Evolutionary conservation across 2,329 filamentous ascomycete genomes (phyloP).

Genomic region (Annulohypoxylon truncatum): DNA sequence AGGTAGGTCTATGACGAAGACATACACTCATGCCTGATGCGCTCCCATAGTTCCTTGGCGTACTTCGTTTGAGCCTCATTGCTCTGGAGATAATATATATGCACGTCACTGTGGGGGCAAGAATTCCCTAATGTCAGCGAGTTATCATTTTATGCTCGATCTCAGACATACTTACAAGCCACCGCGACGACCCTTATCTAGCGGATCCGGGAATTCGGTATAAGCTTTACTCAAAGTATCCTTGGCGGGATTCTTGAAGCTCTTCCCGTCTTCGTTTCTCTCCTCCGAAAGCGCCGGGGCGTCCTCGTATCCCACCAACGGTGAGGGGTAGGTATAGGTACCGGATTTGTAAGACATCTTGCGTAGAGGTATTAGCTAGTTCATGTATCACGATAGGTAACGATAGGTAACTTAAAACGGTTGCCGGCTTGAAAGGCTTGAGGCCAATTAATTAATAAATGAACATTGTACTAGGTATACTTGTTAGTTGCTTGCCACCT

Average conservation of each 20-base stretch:
- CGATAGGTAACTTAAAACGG: neutral
- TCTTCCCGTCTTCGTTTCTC: slow-evolving; percentile 79
- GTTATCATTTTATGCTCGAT: neutral
- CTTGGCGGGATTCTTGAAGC: slow-evolving; percentile 71
- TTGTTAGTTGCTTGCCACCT: neutral
- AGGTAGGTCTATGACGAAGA: slow-evolving; percentile 9
- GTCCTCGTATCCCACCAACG: slow-evolving; percentile 67
- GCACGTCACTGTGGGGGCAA: slow-evolving; percentile 71
- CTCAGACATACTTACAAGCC: slow-evolving; percentile 70
- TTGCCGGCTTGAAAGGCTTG: neutral
- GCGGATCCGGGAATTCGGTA: slow-evolving; percentile 72
- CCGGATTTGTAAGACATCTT: slow-evolving; percentile 52
- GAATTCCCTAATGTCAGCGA: neutral
- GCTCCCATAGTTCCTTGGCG: slow-evolving; percentile 78
- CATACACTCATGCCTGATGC: slow-evolving; percentile 83
- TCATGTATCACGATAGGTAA: neutral
- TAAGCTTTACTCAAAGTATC: slow-evolving; percentile 74
- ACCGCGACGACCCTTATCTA: slow-evolving; percentile 73
- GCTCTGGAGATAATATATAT: slow-evolving; percentile 82
- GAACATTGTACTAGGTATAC: neutral
- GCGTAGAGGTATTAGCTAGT: slow-evolving; percentile 25
- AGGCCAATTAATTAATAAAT: neutral
- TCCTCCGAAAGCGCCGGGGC: slow-evolving; percentile 68
- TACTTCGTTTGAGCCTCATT: slow-evolving; percentile 72
- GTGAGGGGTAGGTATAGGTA: slow-evolving; percentile 62